Evolutionary conservation across 2,329 filamentous ascomycete species (phyloP).

Genomic region (Zymoseptoria pseudotritici): DNA sequence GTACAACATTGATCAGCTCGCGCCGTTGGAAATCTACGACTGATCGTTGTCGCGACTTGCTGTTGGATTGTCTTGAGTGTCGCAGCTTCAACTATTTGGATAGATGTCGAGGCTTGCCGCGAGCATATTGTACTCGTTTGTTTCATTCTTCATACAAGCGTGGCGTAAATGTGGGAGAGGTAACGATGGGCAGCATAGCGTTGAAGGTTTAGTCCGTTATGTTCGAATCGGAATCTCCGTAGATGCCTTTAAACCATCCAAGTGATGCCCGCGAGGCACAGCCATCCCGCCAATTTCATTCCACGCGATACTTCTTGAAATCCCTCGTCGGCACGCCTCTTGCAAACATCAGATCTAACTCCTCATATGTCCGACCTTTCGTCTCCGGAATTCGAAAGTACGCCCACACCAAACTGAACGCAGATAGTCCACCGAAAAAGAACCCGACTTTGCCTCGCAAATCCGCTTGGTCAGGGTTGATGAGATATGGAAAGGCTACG

Average conservation of each 20-base stretch:
- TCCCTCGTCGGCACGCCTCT: slow-evolving; percentile 29
- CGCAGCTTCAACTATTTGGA: background rate
- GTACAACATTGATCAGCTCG: slow-evolving; percentile 91
- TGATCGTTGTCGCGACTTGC: slow-evolving; percentile 5
- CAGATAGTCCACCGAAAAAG: slow-evolving; percentile 33
- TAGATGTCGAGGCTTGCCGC: background rate
- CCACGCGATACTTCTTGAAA: slow-evolving; percentile 26
- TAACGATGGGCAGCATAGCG: background rate
- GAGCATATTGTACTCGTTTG: background rate
- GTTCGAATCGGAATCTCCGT: background rate
- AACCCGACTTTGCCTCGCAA: slow-evolving; percentile 37
- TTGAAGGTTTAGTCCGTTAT: too few species aligned
- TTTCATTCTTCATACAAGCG: background rate
- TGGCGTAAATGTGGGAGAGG: background rate
- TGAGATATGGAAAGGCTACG: slow-evolving; percentile 25
- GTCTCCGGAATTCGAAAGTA: slow-evolving; percentile 36
- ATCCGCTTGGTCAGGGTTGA: slow-evolving; percentile 36
- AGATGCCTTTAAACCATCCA: background rate
- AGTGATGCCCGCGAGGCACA: background rate
- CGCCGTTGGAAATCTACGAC: slow-evolving; percentile 85
- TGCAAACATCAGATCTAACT: slow-evolving; percentile 38
- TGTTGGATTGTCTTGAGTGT: background rate
- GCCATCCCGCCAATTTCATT: slow-evolving; percentile 6
- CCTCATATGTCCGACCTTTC: slow-evolving; percentile 35
- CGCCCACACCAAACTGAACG: slow-evolving; percentile 31